Evolutionary conservation across 176 grass and related monocot species (phyloP), one percentile per base, ranked within the genome.

Genomic region (Ampelocalamus luodianensis): DNA sequence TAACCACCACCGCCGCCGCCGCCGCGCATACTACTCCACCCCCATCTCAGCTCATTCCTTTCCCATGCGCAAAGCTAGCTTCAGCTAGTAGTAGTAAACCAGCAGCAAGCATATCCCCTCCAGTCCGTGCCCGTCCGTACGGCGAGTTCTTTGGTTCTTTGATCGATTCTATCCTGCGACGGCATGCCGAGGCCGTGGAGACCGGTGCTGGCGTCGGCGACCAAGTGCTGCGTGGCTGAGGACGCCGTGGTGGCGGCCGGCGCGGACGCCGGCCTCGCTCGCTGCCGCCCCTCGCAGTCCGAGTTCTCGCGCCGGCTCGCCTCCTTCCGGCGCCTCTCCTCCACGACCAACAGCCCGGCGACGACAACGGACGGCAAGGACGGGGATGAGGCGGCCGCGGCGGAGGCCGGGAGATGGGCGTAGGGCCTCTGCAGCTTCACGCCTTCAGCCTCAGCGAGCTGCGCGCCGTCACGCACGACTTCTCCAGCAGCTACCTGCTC

Each of bases 151-250:
- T 16, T 64, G 26, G 13, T 4, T 60, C 26, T 32, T 16, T 64
- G 26, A 13, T 4, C 24, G 56, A 11, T 24, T 24, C 22, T 51
- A 1, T 16, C 15, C 5, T 14, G 27, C 50, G 3, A 69, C 3
- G 80, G 32, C 32, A 82, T 87, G 79, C 51, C 78, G 51, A 88
- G 84, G 84, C 83, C 88, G 58, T 99, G 96, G 96, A 85, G 88
- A 70, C 96, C 96, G 18, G 14, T 95, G 37, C 78, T 89, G 29
- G 89, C 90, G 37, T 82, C 90, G 23, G 89, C 91, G 9, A 87
- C 91, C 55, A 99, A 89, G 75, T 99, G 96, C 94, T 99, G 96
- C 90, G 77, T 88, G 18, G 78, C 89, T 4, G 93, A 99, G 56
- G 93, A 96, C 60, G 90, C 91, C 37, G 90, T 89, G 44, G 88